Evolutionary conservation across 2,329 filamentous ascomycete species (phyloP).

Genomic region (Alternaria triticina): DNA sequence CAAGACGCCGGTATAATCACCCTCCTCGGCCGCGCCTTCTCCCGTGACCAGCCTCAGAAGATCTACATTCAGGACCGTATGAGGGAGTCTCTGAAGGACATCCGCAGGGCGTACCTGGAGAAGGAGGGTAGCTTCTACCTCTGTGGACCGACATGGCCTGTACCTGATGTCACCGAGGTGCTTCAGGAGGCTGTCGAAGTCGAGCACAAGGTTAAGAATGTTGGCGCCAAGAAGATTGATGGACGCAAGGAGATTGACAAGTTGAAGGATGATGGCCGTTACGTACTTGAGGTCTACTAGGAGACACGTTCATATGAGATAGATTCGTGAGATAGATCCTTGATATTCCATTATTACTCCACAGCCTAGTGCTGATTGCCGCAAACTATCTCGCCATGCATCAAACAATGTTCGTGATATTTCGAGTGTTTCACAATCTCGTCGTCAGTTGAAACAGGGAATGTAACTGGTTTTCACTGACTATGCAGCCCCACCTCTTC

Average conservation of each 20-base stretch:
- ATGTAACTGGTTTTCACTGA: background rate
- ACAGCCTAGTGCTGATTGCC: background rate
- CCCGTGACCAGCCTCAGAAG: slow-evolving; percentile 95
- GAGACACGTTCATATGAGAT: background rate
- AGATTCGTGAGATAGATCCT: background rate
- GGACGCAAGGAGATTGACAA: slow-evolving; percentile 91
- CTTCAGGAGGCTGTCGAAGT: slow-evolving; percentile 87
- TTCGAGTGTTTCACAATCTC: too few species aligned
- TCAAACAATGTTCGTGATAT: background rate
- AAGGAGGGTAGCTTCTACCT: slow-evolving; percentile 95
- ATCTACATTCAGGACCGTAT: slow-evolving; percentile 99
- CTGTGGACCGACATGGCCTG: slow-evolving; percentile 97
- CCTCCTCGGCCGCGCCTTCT: slow-evolving; percentile 90
- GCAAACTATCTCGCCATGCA: background rate
- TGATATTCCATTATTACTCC: background rate
- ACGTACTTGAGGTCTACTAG: slow-evolving; percentile 97
- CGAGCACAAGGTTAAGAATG: slow-evolving; percentile 68
- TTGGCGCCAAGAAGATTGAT: slow-evolving; percentile 75
- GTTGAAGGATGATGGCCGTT: slow-evolving; percentile 92
- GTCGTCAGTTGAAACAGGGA: background rate
- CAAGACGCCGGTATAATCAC: slow-evolving; percentile 95
- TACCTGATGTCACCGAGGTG: slow-evolving; percentile 93
- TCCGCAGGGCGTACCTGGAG: slow-evolving; percentile 83
- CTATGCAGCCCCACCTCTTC: too few species aligned
- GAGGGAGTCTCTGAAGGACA: slow-evolving; percentile 83